These are phyloP conservation scores for Cicer pinnatifidum DNA, from an alignment of 306 rosid species.

Conservation along the genomic window DNA sequence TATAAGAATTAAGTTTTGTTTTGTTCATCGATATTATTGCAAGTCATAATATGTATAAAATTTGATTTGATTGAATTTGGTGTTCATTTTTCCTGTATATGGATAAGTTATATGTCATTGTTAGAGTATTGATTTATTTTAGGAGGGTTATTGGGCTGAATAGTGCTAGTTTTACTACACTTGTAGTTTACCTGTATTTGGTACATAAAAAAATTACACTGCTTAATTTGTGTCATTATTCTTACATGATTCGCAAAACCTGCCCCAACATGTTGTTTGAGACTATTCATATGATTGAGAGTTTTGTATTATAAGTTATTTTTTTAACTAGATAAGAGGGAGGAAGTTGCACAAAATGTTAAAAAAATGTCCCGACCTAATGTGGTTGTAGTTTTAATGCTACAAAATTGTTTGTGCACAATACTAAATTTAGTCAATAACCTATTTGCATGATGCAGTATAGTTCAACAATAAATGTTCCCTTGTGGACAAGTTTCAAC, in stretches of 20 bases:
- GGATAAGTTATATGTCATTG: not conserved
- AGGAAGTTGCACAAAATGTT: not conserved
- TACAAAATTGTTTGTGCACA: too few species aligned
- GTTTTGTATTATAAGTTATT: not conserved
- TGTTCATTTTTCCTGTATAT: not conserved
- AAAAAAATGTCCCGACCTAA: not conserved
- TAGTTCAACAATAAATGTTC: too few species aligned
- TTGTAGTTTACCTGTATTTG: not conserved
- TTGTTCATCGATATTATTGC: not conserved
- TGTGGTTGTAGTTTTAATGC: too few species aligned
- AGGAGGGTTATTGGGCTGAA: not conserved
- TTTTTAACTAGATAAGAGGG: not conserved
- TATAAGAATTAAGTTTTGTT: not conserved
- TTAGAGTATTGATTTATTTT: not conserved
- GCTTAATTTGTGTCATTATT: not conserved
- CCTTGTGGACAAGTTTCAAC: too few species aligned
- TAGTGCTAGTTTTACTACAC: not conserved
- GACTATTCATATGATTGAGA: not conserved
- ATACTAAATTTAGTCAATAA: too few species aligned
- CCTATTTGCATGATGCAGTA: too few species aligned
- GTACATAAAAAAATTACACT: not conserved
- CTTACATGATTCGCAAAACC: not conserved
- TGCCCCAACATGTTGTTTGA: not conserved
- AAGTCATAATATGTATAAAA: not conserved
- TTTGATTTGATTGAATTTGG: not conserved